Conservation (phyloP, 2,329 filamentous ascomycete genomes). For the Colletotrichum acutatum region DNA sequence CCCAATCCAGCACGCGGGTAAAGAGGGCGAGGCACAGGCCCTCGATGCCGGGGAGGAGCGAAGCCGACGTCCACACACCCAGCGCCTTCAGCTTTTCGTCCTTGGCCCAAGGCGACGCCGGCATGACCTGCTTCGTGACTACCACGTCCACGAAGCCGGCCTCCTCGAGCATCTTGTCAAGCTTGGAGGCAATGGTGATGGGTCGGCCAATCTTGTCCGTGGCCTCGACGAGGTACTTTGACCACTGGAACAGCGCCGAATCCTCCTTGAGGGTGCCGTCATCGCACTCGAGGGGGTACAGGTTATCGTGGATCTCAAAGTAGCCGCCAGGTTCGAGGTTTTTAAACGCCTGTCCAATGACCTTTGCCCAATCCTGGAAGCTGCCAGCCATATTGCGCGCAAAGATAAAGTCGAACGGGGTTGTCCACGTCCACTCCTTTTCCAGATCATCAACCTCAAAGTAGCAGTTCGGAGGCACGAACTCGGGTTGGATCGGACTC, state of each 20-base stretch:
- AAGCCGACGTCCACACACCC: constrained; percentile 39
- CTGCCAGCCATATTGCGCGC: constrained; percentile 45
- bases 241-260: constrained; percentile 43
- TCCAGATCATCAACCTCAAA: constrained; percentile 48
- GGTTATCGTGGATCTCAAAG: constrained; percentile 50
- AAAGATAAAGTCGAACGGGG: constrained; percentile 48
- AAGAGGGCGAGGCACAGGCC: constrained; percentile 40
- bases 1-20: constrained; percentile 39
- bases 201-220: constrained; percentile 14
- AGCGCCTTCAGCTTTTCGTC: constrained; percentile 54
- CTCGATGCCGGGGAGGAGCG: constrained; percentile 38
- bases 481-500: constrained; percentile 47
- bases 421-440: constrained; percentile 39
- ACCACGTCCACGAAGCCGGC: constrained; percentile 45
- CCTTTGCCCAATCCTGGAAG: constrained; percentile 39
- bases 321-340: constrained; percentile 23
- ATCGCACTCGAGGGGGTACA: constrained; percentile 42
- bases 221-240: constrained; percentile 54
- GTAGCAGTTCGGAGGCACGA: constrained; percentile 43
- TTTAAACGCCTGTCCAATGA: constrained; percentile 35
- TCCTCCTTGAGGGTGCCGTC: constrained; percentile 40
- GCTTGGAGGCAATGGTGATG: constrained; percentile 33
- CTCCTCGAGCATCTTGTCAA: constrained; percentile 36
- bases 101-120: constrained; percentile 54
- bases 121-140: constrained; percentile 45